Conservation (phyloP, 768 basidiomycete genomes). For the Tulasnella sp. region DNA sequence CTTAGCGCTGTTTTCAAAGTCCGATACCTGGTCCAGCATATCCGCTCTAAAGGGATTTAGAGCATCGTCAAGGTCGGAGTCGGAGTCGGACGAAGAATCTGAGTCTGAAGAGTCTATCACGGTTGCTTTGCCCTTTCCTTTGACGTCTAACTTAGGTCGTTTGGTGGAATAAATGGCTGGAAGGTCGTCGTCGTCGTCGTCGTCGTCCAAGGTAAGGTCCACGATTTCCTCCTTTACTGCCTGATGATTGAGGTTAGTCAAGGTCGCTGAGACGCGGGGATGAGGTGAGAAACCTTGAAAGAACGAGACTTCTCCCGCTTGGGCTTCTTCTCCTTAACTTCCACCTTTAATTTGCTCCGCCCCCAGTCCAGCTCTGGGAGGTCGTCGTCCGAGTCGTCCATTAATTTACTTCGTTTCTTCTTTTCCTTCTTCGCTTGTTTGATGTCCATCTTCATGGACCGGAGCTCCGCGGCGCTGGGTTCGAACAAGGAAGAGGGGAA, state of each 20-base stretch:
- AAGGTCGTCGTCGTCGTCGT: constrained; percentile 26
- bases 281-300: background rate
- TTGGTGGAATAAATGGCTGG: background rate
- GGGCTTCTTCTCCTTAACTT: background rate
- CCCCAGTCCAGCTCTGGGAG: constrained; percentile 6
- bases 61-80: background rate
- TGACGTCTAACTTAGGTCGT: background rate
- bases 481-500: constrained; percentile 33
- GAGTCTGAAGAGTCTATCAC: background rate
- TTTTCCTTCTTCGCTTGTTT: constrained; percentile 23
- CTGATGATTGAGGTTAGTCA: background rate
- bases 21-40: constrained; percentile 3
- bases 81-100: background rate
- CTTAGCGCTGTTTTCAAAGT: constrained; percentile 66
- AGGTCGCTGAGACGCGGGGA: background rate
- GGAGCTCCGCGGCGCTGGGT: constrained; percentile 23
- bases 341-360: background rate
- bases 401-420: background rate
- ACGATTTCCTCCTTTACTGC: background rate
- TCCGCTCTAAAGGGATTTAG: constrained; percentile 20
- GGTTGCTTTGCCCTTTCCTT: constrained; percentile 28
- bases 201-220: constrained; percentile 28
- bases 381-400: background rate
- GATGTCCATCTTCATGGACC: constrained; percentile 17
- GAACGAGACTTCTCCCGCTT: background rate